Evolutionary conservation across 1,284 basidiomycete genomes (phyloP).

Genomic region (Paramarasmius palmivorus): DNA sequence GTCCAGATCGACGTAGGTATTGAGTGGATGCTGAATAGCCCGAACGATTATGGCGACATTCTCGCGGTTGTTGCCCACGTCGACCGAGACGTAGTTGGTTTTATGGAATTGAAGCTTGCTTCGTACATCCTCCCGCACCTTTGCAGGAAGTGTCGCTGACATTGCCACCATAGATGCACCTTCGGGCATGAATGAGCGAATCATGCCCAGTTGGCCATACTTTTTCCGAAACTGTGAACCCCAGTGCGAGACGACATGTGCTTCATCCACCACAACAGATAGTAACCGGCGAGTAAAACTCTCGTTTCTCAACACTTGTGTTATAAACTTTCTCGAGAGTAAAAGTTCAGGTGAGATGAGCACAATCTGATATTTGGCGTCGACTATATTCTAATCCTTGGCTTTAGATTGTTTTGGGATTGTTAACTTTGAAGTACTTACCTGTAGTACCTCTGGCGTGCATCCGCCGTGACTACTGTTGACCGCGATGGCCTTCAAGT

Average conservation of each 20-base stretch:
- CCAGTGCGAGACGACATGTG: conserved; percentile 42
- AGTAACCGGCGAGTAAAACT: conserved; percentile 25
- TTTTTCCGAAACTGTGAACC: conserved; percentile 39
- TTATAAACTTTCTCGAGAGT: conserved; percentile 30
- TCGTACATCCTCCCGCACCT: conserved; percentile 31
- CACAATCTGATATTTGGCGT: conserved; percentile 33
- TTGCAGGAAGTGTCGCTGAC: conserved; percentile 35
- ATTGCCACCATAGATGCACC: conserved; percentile 35
- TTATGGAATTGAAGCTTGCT: conserved; percentile 30
- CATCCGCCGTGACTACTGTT: conserved; percentile 33
- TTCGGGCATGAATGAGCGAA: conserved; percentile 34
- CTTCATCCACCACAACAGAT: conserved; percentile 38
- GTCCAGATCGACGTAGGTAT: conserved; percentile 35
- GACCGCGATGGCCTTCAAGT: conserved; percentile 29
- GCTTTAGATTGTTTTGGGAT: no score
- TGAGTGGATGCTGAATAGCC: conserved; percentile 35
- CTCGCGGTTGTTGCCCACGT: conserved; percentile 37
- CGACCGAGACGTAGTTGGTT: conserved; percentile 19
- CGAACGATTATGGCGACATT: conserved; percentile 40
- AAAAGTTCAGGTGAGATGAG: conserved; percentile 40
- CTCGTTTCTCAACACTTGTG: conserved; percentile 29
- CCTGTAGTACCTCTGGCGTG: conserved; percentile 21
- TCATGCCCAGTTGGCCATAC: conserved; percentile 33
- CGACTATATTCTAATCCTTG: conserved; percentile 32
- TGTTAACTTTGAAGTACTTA: conserved; percentile 14